Conservation (phyloP, 495 filamentous ascomycete species). For the Aspergillus egyptiacus region DNA sequence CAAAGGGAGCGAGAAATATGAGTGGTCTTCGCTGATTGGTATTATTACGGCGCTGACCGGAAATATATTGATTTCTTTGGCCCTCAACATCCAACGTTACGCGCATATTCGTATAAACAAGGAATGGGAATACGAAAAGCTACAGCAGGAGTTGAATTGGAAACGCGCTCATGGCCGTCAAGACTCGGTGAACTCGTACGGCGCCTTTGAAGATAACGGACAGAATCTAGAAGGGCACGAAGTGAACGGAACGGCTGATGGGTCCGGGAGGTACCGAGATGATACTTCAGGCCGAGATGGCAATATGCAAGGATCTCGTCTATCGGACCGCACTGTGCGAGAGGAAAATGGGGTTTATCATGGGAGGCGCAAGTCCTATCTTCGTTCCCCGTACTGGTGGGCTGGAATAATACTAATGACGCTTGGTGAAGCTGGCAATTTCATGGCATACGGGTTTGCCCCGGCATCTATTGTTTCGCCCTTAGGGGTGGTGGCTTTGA, state of each 20-base stretch:
- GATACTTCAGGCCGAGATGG: conserved; percentile 18
- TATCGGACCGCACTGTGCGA: conserved; percentile 37
- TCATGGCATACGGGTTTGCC: conserved; percentile 97
- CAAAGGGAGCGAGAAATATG: conserved; percentile 46
- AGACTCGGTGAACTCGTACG: conserved; percentile 25
- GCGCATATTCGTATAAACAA: conserved; percentile 75
- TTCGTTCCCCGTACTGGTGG: conserved; percentile 95
- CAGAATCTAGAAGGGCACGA: conserved; percentile 17
- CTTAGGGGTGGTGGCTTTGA: conserved; percentile 85
- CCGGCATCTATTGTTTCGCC: conserved; percentile 97
- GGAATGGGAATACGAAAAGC: conserved; percentile 52
- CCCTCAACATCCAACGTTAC: conserved; percentile 94
- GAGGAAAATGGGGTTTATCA: conserved; percentile 27
- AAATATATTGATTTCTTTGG: conserved; percentile 88
- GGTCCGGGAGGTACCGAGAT: conserved; percentile 6
- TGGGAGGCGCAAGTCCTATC: conserved; percentile 54
- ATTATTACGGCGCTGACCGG: conserved; percentile 87
- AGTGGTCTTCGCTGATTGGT: conserved; percentile 91
- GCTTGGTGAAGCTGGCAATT: conserved; percentile 91
- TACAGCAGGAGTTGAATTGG: conserved; percentile 30
- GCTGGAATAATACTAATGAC: conserved; percentile 83
- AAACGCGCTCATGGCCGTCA: conserved; percentile 18
- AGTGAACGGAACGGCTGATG: conserved; percentile 20
- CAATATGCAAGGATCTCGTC: conserved; percentile 26
- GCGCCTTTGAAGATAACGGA: conserved; percentile 31